Conservation (phyloP, 78 protist species). For the Anaeramoeba flamelloides region DNA sequence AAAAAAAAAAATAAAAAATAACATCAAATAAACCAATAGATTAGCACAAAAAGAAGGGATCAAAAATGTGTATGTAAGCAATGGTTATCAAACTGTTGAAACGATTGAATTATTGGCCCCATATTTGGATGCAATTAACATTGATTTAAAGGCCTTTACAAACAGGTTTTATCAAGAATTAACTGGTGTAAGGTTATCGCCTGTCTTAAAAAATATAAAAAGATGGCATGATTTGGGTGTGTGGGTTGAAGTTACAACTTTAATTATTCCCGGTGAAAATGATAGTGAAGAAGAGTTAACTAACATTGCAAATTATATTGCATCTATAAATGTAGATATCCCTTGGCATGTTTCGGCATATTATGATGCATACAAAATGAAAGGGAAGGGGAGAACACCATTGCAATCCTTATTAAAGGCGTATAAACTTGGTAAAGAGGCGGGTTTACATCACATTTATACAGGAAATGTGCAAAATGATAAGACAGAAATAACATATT, state of each 20-base stretch:
- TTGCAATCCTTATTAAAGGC: conserved; percentile 14
- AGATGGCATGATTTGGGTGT: conserved; percentile 14
- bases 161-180: neutral
- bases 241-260: conserved; percentile 36
- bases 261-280: conserved; percentile 41
- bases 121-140: conserved; percentile 20
- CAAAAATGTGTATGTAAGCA: conserved; percentile 21
- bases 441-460: conserved; percentile 29
- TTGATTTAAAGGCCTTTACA: conserved; percentile 33
- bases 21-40: too few species aligned
- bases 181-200: conserved; percentile 14
- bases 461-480: conserved; percentile 11
- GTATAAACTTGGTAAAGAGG: conserved; percentile 1
- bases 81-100: conserved; percentile 20
- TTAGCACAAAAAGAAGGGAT: conserved; percentile 18
- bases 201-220: conserved; percentile 28
- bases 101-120: neutral
- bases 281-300: conserved; percentile 21
- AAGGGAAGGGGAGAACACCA: conserved; percentile 17
- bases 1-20: too few species aligned
- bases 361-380: conserved; percentile 29
- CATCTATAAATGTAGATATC: conserved; percentile 10
- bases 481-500: neutral
- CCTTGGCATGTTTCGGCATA: conserved; percentile 36
- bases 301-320: conserved; percentile 5